A percentile compares a stretch with the other conserved stretches of the same genome.
Conservation (phyloP, 106 monocot genomes). For the Dioscorea zingiberensis region DNA sequence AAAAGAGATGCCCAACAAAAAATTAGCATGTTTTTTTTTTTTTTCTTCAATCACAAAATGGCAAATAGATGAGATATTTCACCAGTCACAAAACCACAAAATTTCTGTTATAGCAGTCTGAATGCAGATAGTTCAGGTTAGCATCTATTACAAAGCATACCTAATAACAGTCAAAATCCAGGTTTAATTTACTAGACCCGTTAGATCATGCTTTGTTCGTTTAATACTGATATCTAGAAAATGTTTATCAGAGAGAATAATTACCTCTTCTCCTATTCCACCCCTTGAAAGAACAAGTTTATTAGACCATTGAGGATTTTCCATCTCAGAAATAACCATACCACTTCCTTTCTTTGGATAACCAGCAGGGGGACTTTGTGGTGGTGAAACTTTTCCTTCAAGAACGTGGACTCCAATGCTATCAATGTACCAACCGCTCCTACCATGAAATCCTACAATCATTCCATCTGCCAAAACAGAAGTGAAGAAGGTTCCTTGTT, state of each 20-base stretch:
- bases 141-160: too few relatives aligned
- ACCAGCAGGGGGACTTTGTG: background rate
- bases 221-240: too few relatives aligned
- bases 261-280: slow-evolving; percentile 29
- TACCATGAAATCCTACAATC: slow-evolving; percentile 39
- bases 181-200: too few relatives aligned
- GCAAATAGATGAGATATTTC: too few relatives aligned
- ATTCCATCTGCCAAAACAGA: slow-evolving; percentile 30
- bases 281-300: slow-evolving; percentile 10
- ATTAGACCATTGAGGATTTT: slow-evolving; percentile 11
- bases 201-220: too few relatives aligned
- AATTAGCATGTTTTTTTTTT: too few relatives aligned
- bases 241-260: background rate
- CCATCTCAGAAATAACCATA: background rate
- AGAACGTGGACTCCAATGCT: slow-evolving; percentile 41
- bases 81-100: too few relatives aligned
- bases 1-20: too few relatives aligned
- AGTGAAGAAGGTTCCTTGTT: slow-evolving; percentile 34
- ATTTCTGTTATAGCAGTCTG: too few relatives aligned
- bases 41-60: too few relatives aligned
- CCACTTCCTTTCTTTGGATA: background rate
- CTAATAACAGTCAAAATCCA: too few relatives aligned
- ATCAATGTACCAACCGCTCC: slow-evolving; percentile 39
- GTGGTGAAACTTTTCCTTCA: slow-evolving; percentile 20
- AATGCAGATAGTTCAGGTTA: too few relatives aligned